Evolutionary conservation across 2,329 filamentous ascomycete species (phyloP).

Genomic region (Colletotrichum chrysophilum): DNA sequence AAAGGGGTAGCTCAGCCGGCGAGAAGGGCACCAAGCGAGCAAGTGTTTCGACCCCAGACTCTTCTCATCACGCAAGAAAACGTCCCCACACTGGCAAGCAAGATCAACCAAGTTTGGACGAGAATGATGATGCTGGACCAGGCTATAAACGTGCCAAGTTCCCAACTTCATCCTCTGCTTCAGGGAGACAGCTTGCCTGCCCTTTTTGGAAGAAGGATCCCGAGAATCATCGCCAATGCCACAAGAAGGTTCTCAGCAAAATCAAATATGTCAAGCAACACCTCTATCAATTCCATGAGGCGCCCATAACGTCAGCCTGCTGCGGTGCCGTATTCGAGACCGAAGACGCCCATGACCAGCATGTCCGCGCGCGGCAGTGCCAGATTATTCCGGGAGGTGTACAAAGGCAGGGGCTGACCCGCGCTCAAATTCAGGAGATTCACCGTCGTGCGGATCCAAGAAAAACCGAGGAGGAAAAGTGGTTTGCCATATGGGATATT

Average conservation of each 20-base stretch:
- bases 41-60: not conserved
- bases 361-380: slow-evolving; percentile 18
- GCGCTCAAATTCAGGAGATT: slow-evolving; percentile 24
- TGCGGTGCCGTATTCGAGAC: slow-evolving; percentile 28
- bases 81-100: not conserved
- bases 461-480: slow-evolving; percentile 28
- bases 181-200: slow-evolving; percentile 25
- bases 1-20: not conserved
- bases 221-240: slow-evolving; percentile 29
- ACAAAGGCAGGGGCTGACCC: not conserved
- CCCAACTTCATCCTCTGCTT: not conserved
- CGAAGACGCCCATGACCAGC: slow-evolving; percentile 23
- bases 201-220: slow-evolving; percentile 35
- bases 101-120: not conserved
- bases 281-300: slow-evolving; percentile 27
- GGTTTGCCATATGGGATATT: slow-evolving; percentile 33
- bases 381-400: not conserved
- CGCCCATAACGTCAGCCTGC: slow-evolving; percentile 30
- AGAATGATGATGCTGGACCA: not conserved
- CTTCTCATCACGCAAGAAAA: not conserved
- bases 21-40: not conserved
- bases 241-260: slow-evolving; percentile 27
- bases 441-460: slow-evolving; percentile 18
- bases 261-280: slow-evolving; percentile 36
- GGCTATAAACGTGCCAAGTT: not conserved